Base-by-base conservation (phyloP, 306 rosid genomes). In the Casuarina glauca region DNA sequence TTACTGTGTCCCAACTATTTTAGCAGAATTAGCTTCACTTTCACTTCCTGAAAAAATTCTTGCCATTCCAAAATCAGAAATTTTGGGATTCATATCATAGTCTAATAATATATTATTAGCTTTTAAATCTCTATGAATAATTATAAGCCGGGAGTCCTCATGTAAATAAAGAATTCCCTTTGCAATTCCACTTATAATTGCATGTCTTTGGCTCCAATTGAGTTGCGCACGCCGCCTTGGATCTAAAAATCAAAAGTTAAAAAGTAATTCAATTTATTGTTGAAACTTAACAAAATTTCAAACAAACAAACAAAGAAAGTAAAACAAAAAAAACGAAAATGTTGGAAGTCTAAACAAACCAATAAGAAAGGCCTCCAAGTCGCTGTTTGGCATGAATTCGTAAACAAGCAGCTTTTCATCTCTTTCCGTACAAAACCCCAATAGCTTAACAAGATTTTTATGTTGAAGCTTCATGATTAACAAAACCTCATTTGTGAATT, bases 381-480 rank as follows among this genome's bases (percentile, higher is more conserved):
- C 79, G 20, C 82, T 86, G 48, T 90, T 90, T 6, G 92, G 92
- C 79, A 89, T 79, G 79, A 76, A 88, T 70, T 93, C 97, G 69
- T 90, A 93, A 6, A 93, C 85, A 7, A 88, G 90, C 54, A 89
- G 69, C 77, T 79, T 91, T 68, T 91, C 97, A 32, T 82, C 90
- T 85, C 79, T 86, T 38, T 88, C 88, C 36, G 86, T 70, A 80
- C 93, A 74, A 73, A 88, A 93, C 20, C 93, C 97, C 3, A 93
- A 13, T 73, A 93, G 96, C 84, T 83, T 87, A 6, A 90, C 92
- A 35, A 93, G 91, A 80, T 88, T 93, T 70, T 89, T 88, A 50
- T 89, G 97, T 61, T 90, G 96, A 72, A 93, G 94, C 54, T 88
- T 91, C 73, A 83, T 78, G 26, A 90, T 83, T 67, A 88, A 74